These are phyloP conservation scores for Podospora appendiculata DNA, from an alignment of 495 filamentous ascomycete genomes.

Conservation along the genomic window DNA sequence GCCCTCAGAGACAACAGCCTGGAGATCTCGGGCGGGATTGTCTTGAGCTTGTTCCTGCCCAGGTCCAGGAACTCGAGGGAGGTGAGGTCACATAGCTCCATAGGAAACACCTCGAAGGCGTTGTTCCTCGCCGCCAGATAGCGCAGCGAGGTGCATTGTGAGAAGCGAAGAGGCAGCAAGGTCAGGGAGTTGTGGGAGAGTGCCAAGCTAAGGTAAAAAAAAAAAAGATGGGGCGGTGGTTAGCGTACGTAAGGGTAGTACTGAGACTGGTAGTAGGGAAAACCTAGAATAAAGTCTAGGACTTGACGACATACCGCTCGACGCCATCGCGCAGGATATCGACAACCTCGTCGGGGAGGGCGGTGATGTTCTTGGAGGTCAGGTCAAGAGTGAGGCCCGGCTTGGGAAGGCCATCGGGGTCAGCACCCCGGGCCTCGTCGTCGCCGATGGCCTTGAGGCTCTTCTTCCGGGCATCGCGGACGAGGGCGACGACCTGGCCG, in stretches of 20 bases:
- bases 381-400: slow-evolving; percentile 69
- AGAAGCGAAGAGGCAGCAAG: slow-evolving; percentile 60
- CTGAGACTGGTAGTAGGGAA: background rate
- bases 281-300: background rate
- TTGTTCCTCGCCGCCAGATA: slow-evolving; percentile 79
- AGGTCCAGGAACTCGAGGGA: slow-evolving; percentile 89
- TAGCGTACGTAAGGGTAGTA: background rate
- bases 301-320: slow-evolving; percentile 52
- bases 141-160: slow-evolving; percentile 65
- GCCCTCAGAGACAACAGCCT: slow-evolving; percentile 65
- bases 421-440: slow-evolving; percentile 48
- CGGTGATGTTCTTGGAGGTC: slow-evolving; percentile 60
- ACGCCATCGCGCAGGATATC: slow-evolving; percentile 75
- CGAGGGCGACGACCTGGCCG: slow-evolving; percentile 32
- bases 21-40: slow-evolving; percentile 67
- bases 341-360: slow-evolving; percentile 68
- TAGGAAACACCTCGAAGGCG: slow-evolving; percentile 66
- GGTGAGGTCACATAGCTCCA: slow-evolving; percentile 61
- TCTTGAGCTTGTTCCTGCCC: slow-evolving; percentile 68
- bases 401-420: slow-evolving; percentile 48
- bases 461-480: slow-evolving; percentile 48
- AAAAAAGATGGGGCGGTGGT: background rate
- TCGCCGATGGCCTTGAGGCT: slow-evolving; percentile 25
- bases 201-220: slow-evolving; percentile 46
- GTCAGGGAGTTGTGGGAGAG: slow-evolving; percentile 69